These are phyloP conservation scores for Fusarium brachygibbosum DNA, from an alignment of 2,329 filamentous ascomycete genomes.

Conservation along the genomic window DNA sequence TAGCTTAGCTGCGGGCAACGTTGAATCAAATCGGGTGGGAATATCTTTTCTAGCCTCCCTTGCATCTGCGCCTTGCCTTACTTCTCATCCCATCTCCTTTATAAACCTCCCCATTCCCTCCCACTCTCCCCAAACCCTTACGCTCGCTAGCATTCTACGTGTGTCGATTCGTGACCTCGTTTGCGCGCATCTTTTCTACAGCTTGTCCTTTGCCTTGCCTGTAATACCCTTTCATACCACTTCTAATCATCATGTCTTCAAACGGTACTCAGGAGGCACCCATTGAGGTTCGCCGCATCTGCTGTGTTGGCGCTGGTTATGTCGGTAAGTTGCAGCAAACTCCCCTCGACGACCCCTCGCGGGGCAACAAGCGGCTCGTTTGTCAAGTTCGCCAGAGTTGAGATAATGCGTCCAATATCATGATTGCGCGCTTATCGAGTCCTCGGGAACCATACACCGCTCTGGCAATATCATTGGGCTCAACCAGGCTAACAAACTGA, in stretches of 20 bases:
- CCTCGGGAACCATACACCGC: constrained; percentile 12
- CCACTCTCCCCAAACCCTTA: constrained; percentile 25
- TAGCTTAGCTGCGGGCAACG: constrained; percentile 38
- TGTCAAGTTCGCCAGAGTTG: not conserved
- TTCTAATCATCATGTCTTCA: constrained; percentile 46
- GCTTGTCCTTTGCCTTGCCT: constrained; percentile 30
- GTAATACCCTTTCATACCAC: constrained; percentile 31
- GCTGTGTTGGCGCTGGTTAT: constrained; percentile 82
- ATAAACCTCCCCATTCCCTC: constrained; percentile 39
- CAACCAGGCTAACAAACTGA: constrained; percentile 29
- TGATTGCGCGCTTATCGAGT: constrained; percentile 25
- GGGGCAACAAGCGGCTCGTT: constrained; percentile 1
- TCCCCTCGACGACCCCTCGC: not conserved
- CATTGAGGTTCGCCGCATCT: constrained; percentile 69
- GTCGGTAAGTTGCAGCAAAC: constrained; percentile 68
- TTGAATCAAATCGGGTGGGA: constrained; percentile 35
- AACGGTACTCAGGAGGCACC: constrained; percentile 50
- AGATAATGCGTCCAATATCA: constrained; percentile 14
- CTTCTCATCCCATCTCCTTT: constrained; percentile 36
- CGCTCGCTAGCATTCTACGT: constrained; percentile 42
- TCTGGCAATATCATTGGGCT: constrained; percentile 21
- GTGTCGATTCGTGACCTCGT: constrained; percentile 43
- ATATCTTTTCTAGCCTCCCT: constrained; percentile 46
- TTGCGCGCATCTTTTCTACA: constrained; percentile 42
- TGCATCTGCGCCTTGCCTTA: constrained; percentile 16